Base-by-base conservation (phyloP, 345 rosid genomes). In the Kandelia obovata region DNA sequence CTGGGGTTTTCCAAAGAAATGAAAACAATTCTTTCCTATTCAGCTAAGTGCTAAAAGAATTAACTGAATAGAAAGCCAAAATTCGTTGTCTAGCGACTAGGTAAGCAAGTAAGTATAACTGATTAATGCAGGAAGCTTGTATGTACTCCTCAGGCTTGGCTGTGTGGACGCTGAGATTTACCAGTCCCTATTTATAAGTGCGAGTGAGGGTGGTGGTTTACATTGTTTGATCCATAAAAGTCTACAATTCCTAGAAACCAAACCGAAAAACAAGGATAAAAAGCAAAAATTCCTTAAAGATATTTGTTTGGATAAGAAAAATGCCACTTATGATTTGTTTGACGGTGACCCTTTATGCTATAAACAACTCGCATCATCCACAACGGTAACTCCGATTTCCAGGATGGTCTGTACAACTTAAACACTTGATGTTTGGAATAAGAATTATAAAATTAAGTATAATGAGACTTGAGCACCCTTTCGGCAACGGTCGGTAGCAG, bases 261-360 rank as follows among this genome's bases (percentile, higher is more conserved):
- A 56, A 23, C 58, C 58, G 4, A 49, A 62, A 68, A 61, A 49
- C 58, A 23, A 52, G 81, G 75, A 75, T 80, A 74, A 81, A 75
- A 69, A 64, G 81, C 70, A 68, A 73, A 81, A 70, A 81, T 79
- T 78, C 80, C 75, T 79, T 81, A 56, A 31, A 74, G 88, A 79
- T 84, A 84, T 80, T 78, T 80, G 77, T 77, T 68, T 85, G 87
- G 92, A 84, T 89, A 90, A 87, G 87, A 75, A 74, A 83, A 83
- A 68, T 69, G 79, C 74, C 62, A 55, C 65, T 62, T 51, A 63
- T 71, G 85, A 87, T 86, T 81, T 84, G 75, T 68, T 60, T 73
- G 91, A 82, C 37, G 58, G 83, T 39, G 87, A 80, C 66, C 73
- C 8, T 73, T 73, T 72, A 74, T 75, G 73, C 81, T 58, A 60